Percentiles rank a stretch among this genome's conserved stretches.
phyloP scores from a whole-genome alignment of 768 basidiomycete genomes.

The Galerina marginata region DNA sequence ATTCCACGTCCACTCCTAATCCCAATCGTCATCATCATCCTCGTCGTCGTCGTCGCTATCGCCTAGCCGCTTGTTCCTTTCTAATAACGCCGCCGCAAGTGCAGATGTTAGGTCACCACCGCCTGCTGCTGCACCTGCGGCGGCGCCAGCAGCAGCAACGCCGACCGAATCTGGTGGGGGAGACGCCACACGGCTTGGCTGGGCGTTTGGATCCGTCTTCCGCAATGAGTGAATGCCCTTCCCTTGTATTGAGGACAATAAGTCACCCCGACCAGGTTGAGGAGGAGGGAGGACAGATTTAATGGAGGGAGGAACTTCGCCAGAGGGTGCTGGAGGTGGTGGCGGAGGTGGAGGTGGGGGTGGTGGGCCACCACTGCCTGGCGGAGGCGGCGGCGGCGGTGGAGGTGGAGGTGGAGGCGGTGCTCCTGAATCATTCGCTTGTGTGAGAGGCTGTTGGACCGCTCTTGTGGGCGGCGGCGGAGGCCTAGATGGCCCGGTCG shows the following conservation, averaged over 20 bases:
- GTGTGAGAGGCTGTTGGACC: conserved; percentile 33
- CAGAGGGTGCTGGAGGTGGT: conserved; percentile 34
- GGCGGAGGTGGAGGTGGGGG: conserved; percentile 54
- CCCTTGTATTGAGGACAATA: conserved; percentile 84
- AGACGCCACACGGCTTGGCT: conserved; percentile 39
- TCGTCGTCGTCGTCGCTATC: conserved; percentile 86
- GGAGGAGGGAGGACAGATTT: conserved; percentile 49
- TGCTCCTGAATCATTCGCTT: conserved; percentile 33
- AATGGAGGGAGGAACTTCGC: conserved; percentile 29
- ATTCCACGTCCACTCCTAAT: conserved; percentile 26
- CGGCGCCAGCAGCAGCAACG: conserved; percentile 37
- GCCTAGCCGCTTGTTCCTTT: conserved; percentile 86
- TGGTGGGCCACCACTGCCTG: conserved; percentile 30
- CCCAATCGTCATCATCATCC: conserved; percentile 73
- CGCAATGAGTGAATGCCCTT: conserved; percentile 74
- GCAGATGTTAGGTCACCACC: conserved; percentile 83
- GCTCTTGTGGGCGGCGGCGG: conserved; percentile 34
- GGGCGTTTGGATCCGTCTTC: conserved; percentile 54
- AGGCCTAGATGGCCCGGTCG: conserved; percentile 25
- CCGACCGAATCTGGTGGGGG: conserved; percentile 42
- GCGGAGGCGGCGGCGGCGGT: conserved; percentile 53
- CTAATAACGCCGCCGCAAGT: conserved; percentile 80
- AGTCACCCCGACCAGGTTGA: conserved; percentile 64
- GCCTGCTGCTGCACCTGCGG: conserved; percentile 35
- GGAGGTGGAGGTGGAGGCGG: conserved; percentile 46